phyloP scores from a whole-genome alignment of 2,329 filamentous ascomycete species.

The Thelonectria olida region DNA sequence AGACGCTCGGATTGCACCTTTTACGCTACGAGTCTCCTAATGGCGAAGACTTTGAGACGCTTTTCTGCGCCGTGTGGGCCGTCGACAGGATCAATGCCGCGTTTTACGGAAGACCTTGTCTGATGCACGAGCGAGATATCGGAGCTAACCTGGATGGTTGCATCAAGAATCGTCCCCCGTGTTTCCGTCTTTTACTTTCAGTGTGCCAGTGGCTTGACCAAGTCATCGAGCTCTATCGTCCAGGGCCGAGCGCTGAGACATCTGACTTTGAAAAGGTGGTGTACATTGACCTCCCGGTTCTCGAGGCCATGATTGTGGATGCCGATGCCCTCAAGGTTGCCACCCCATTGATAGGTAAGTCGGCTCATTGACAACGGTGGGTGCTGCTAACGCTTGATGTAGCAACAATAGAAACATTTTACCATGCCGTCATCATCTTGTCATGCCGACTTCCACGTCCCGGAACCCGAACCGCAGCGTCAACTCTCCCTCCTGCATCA shows the following conservation, averaged over 20 bases:
- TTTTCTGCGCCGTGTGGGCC: constrained; percentile 70
- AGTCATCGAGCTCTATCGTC: constrained; percentile 69
- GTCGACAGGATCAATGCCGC: constrained; percentile 68
- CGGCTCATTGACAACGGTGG: background rate
- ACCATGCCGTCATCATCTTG: constrained; percentile 70
- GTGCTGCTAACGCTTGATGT: constrained; percentile 29
- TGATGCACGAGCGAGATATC: constrained; percentile 69
- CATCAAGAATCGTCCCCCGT: constrained; percentile 59
- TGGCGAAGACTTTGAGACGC: constrained; percentile 54
- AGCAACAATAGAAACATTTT: constrained; percentile 71
- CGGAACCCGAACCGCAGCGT: constrained; percentile 50
- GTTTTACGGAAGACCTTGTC: constrained; percentile 66
- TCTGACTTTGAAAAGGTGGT: constrained; percentile 54
- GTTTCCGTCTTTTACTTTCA: constrained; percentile 65
- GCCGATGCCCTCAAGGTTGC: constrained; percentile 60
- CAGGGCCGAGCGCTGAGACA: constrained; percentile 53
- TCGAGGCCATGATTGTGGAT: constrained; percentile 66
- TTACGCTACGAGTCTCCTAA: constrained; percentile 51
- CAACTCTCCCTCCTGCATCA: constrained; percentile 55
- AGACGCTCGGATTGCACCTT: constrained; percentile 65
- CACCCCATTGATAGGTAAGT: constrained; percentile 59
- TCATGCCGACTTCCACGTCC: constrained; percentile 64
- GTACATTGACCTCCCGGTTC: constrained; percentile 63
- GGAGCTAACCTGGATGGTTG: constrained; percentile 62
- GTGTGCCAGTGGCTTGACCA: constrained; percentile 65